Base-by-base conservation (phyloP, 768 basidiomycete genomes). In the Podaxis sp. region DNA sequence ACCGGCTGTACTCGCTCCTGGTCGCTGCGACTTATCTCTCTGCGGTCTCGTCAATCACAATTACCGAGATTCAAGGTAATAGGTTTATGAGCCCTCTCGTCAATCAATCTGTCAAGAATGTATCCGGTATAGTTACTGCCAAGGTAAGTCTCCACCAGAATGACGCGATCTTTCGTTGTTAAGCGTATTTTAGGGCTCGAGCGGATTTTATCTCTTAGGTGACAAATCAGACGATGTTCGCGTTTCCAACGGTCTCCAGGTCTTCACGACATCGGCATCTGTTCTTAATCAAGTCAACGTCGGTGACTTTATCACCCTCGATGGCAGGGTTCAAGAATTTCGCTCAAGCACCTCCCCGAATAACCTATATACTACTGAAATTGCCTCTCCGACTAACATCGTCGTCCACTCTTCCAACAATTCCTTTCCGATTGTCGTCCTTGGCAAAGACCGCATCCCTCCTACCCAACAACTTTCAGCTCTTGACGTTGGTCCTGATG, bases 51-150 rank as follows among this genome's bases (percentile, higher is more conserved):
- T 71, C 76, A 11, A 74, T 72, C 19, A 76, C 76, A 9, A 73
- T 85, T 12, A 71, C 81, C n/a, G 83, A 84, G 27, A 82, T 87
- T 29, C 82, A 85, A 70, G 85, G 85, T n/a, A 51, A 66, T 33
- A 69, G 76, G 0, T 84, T 77, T 64, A 73, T 72, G 64, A 84
- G 83, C 36, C 82, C 84, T 58, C 67, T 80, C 11, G 68, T 64
- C 29, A 81, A 82, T 0, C 74, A 82, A 60, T 73, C 69, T 4
- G 82, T 86, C 6, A 67, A 73, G 25, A 77, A 79, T 66, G 73
- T 87, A 8, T 80, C 78, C 27, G 85, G 82, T 15, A 64, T 83
- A 4, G 82, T 85, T 0, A 81, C 82, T 7, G 83, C 84, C 4
- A 85, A 83, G 74, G 85, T 83, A 67, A 24, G 57, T 7, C 7